phyloP scores from a whole-genome alignment of 1,284 basidiomycete species.

The Ustilago esculenta region DNA sequence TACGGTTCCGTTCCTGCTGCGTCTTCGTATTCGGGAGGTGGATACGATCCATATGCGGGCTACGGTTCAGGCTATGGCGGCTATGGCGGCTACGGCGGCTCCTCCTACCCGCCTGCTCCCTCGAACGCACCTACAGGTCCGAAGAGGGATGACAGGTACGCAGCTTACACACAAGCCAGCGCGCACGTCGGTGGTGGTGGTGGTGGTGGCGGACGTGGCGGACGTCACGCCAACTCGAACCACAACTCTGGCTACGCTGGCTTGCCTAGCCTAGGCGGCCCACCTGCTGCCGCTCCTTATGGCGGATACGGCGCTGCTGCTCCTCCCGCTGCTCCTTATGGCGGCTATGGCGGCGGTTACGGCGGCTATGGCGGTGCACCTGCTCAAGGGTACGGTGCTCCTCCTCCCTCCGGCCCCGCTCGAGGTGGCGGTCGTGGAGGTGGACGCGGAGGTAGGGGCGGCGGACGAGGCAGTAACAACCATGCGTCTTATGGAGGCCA shows the following conservation, averaged over 20 bases:
- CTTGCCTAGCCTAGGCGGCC: constrained; percentile 27
- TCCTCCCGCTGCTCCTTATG: constrained; percentile 3
- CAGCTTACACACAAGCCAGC: constrained; percentile 24
- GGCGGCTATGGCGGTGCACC: constrained; percentile 26
- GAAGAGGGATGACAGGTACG: constrained; percentile 22
- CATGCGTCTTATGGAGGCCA: constrained; percentile 17
- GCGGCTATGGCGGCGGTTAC: constrained; percentile 15
- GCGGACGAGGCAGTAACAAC: constrained; percentile 1
- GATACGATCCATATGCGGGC: constrained; percentile 22
- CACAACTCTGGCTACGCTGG: constrained; percentile 27
- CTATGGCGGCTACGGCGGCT: constrained; percentile 17
- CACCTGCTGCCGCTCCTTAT: constrained; percentile 22
- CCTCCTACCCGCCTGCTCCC: constrained; percentile 3
- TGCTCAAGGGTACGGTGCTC: neutral
- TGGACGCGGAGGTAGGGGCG: constrained; percentile 8
- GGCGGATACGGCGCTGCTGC: constrained; percentile 28
- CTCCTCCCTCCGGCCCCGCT: neutral
- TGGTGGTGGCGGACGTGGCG: constrained; percentile 18
- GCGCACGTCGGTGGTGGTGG: constrained; percentile 5
- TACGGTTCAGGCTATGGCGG: constrained; percentile 19
- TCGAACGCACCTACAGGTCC: constrained; percentile 13
- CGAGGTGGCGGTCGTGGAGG: constrained; percentile 12
- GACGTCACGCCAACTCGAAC: constrained; percentile 6
- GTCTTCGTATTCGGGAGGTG: constrained; percentile 9
- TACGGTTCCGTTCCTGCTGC: constrained; percentile 13